These are phyloP conservation scores for Penicillium samsonianum DNA, from an alignment of 495 filamentous ascomycete species.

Conservation along the genomic window DNA sequence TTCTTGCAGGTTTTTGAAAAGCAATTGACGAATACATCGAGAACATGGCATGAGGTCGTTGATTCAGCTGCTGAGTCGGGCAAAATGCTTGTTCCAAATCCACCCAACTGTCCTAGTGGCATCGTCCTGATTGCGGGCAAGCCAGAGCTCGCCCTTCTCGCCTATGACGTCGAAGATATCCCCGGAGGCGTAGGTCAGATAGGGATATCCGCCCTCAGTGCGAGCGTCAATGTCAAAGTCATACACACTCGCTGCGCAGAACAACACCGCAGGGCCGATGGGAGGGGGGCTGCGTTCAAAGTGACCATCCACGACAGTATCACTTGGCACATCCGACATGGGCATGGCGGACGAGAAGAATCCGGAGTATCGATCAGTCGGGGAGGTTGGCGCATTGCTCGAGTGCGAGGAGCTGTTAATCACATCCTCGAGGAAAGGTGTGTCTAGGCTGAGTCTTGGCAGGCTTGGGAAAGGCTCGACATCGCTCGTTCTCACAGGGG, in stretches of 20 bases:
- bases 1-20: background rate
- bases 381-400: constrained; percentile 32
- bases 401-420: constrained; percentile 24
- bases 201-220: constrained; percentile 91
- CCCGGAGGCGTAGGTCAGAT: constrained; percentile 90
- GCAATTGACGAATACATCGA: background rate
- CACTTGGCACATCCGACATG: constrained; percentile 62
- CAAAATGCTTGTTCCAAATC: constrained; percentile 98
- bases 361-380: constrained; percentile 54
- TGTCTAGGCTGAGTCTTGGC: constrained; percentile 45
- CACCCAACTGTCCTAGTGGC: constrained; percentile 75
- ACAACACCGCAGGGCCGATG: constrained; percentile 61
- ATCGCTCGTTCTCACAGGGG: constrained; percentile 17
- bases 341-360: constrained; percentile 87
- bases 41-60: background rate
- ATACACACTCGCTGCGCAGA: constrained; percentile 90
- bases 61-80: background rate
- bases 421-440: constrained; percentile 46
- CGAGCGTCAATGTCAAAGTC: constrained; percentile 96
- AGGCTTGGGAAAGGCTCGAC: constrained; percentile 42
- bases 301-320: constrained; percentile 20
- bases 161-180: constrained; percentile 92
- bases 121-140: constrained; percentile 96
- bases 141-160: constrained; percentile 96
- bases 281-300: constrained; percentile 24